Conservation (phyloP, 208 protist genomes). For the Wallacemonas collosoma region DNA sequence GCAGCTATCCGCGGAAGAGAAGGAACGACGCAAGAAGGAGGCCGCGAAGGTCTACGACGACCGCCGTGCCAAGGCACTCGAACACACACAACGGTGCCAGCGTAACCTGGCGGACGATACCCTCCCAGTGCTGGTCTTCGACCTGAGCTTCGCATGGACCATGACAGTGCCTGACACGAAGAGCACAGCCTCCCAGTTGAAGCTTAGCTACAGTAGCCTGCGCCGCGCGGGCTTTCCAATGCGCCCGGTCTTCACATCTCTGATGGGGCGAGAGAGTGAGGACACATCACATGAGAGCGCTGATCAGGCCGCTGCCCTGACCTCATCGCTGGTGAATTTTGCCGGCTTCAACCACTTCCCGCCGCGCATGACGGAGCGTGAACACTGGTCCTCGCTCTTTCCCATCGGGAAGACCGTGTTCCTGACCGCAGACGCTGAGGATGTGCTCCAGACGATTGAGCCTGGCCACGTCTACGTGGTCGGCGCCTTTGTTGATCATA, state of each 20-base stretch:
- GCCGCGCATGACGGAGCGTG: constrained; percentile 26
- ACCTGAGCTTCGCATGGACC: constrained; percentile 88
- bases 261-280: constrained; percentile 40
- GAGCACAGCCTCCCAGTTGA: constrained; percentile 85
- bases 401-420: constrained; percentile 52
- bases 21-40: constrained; percentile 32
- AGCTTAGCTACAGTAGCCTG: constrained; percentile 84
- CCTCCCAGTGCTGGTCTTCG: constrained; percentile 74
- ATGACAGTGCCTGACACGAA: constrained; percentile 79
- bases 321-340: constrained; percentile 37
- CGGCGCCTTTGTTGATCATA: constrained; percentile 92
- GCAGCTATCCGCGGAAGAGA: constrained; percentile 51
- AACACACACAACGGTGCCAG: constrained; percentile 27
- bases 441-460: constrained; percentile 59
- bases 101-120: constrained; percentile 34
- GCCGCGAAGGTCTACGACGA: constrained; percentile 51
- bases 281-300: constrained; percentile 14
- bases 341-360: constrained; percentile 77
- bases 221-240: constrained; percentile 70
- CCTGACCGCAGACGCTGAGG: constrained; percentile 77
- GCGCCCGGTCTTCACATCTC: constrained; percentile 70
- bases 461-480: constrained; percentile 73
- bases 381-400: constrained; percentile 78
- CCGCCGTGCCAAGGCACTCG: constrained; percentile 43
- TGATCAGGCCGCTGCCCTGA: constrained; percentile 41